A percentile compares a stretch with the other conserved stretches of the same genome.
Conservation (phyloP, 2,329 filamentous ascomycete genomes). For the Pseudopithomyces chartarum region DNA sequence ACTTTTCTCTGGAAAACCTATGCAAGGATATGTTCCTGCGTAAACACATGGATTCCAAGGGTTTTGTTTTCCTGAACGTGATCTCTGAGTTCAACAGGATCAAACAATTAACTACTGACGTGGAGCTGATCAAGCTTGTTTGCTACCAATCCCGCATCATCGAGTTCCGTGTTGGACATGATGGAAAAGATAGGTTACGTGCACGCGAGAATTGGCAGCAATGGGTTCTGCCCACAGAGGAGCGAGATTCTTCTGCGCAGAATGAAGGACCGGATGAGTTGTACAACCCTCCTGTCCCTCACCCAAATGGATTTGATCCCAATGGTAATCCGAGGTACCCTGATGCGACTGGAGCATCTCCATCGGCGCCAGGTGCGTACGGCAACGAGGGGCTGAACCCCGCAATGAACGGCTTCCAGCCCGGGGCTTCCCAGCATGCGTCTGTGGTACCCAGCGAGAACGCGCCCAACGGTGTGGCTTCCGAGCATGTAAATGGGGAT, state of each 20-base stretch:
- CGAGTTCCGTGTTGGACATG: constrained; percentile 75
- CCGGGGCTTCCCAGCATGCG: constrained; percentile 22
- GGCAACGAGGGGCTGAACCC: constrained; percentile 31
- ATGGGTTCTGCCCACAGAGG: constrained; percentile 74
- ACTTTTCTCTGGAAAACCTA: constrained; percentile 94
- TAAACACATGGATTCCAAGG: constrained; percentile 91
- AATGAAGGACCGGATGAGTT: constrained; percentile 68
- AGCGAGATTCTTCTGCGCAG: constrained; percentile 74
- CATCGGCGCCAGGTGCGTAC: constrained; percentile 19
- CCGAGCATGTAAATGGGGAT: constrained; percentile 27
- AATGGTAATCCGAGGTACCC: constrained; percentile 36
- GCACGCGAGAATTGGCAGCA: constrained; percentile 76
- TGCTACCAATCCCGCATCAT: constrained; percentile 74
- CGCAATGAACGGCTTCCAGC: constrained; percentile 35
- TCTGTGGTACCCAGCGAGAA: constrained; percentile 16
- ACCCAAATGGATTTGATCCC: constrained; percentile 42
- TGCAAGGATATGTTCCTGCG: constrained; percentile 91
- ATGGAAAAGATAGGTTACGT: constrained; percentile 79
- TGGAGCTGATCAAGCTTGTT: constrained; percentile 74
- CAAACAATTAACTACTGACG: constrained; percentile 71
- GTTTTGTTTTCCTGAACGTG: constrained; percentile 80
- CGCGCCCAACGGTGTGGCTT: constrained; percentile 23
- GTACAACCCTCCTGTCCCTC: constrained; percentile 47
- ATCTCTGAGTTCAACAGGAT: constrained; percentile 88
- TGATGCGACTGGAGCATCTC: constrained; percentile 27